Evolutionary conservation across 768 basidiomycete genomes (phyloP), one percentile per base, ranked within the genome.

Genomic region (Cubamyces sp.): DNA sequence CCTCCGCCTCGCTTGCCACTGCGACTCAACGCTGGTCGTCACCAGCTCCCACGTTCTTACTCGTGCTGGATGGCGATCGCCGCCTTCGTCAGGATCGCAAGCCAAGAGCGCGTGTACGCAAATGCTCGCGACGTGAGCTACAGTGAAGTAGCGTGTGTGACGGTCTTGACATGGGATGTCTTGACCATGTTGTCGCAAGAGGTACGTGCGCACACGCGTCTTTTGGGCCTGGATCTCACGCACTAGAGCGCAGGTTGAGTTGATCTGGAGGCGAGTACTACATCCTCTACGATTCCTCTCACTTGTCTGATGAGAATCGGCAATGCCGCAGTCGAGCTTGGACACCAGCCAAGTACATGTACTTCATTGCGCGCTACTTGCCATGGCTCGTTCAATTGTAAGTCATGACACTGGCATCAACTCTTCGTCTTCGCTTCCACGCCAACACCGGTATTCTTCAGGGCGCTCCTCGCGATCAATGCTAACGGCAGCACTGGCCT

Each of bases 351-450:
- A 70, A 68, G 23, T 43, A 9, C 18, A 58, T 70, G 64, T 70
- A 70, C 48, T 21, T 67, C 39, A 40, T 64, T 25, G 59, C 67
- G 21, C 64, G 69, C 12, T 70, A 70, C 37, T 5, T 67, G 21
- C 69, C 69, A 4, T 68, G 67, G 69, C 47, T 59, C 3, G 58
- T 69, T 46, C 69, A 70, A 30, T 45, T 70, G 69, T 69, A 43
- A 45, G 64, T 40, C 4, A 7, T 45, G 15, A 34, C 16, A 42
- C 8, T 30, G 28, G 28, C 28, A 30, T 6, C 34, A 11, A 34
- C 1, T 1, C 5, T 52, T 19, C 11, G 40, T n/a, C 16, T 28
- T 12, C 30, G 40, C 19, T 16, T 0, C 19, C 1, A 11, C 37
- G 12, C 2, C 15, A 19, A 54, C 54, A n/a, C 51, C 14, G 21